These are phyloP conservation scores for Trichodelitschia bisporula DNA, from an alignment of 495 filamentous ascomycete genomes.

Conservation along the genomic window DNA sequence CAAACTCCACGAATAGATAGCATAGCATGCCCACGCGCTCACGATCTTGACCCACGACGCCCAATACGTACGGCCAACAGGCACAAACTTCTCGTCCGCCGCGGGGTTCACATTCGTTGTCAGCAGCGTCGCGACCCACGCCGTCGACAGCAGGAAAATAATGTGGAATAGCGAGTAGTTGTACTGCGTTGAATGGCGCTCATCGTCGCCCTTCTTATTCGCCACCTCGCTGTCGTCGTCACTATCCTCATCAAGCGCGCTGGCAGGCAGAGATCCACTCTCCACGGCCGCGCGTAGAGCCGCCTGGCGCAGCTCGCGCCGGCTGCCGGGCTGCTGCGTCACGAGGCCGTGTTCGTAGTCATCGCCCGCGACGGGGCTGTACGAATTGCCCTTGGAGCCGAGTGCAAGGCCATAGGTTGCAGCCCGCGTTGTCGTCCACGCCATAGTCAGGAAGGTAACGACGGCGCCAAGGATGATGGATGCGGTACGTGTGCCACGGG, in stretches of 20 bases:
- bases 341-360: slow-evolving; percentile 67
- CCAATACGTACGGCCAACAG: slow-evolving; percentile 87
- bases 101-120: slow-evolving; percentile 56
- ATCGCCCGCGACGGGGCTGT: slow-evolving; percentile 33
- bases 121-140: slow-evolving; percentile 83
- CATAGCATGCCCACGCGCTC: slow-evolving; percentile 91
- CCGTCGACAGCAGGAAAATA: slow-evolving; percentile 89
- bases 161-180: slow-evolving; percentile 92
- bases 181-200: slow-evolving; percentile 75
- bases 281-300: slow-evolving; percentile 81
- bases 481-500: slow-evolving; percentile 69
- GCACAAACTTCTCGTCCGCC: slow-evolving; percentile 41
- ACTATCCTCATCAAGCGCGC: slow-evolving; percentile 61
- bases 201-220: slow-evolving; percentile 47
- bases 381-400: slow-evolving; percentile 31
- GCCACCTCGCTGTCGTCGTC: slow-evolving; percentile 33
- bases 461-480: slow-evolving; percentile 80
- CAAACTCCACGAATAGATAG: slow-evolving; percentile 79
- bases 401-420: slow-evolving; percentile 84
- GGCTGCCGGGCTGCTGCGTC: slow-evolving; percentile 57
- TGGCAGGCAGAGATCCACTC: slow-evolving; percentile 71
- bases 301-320: slow-evolving; percentile 77
- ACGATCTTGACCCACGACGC: slow-evolving; percentile 99
- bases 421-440: slow-evolving; percentile 90
- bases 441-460: slow-evolving; percentile 88